These are phyloP conservation scores for Cryptococcus sp. DNA, from an alignment of 1,284 basidiomycete genomes.

Conservation along the genomic window DNA sequence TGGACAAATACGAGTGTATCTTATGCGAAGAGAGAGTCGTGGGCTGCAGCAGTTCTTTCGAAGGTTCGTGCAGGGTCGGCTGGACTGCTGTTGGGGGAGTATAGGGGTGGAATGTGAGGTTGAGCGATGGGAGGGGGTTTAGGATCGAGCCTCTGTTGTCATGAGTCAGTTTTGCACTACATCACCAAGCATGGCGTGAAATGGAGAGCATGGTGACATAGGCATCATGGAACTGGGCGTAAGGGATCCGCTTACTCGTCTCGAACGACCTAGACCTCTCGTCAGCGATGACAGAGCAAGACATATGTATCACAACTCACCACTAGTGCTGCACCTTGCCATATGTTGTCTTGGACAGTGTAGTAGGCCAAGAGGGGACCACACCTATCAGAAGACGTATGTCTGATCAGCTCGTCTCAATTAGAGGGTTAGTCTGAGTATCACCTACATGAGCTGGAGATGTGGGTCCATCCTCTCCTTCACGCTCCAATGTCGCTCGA, in stretches of 20 bases:
- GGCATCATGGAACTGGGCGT: neutral
- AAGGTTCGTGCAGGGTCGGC: conserved; percentile 20
- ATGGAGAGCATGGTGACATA: neutral
- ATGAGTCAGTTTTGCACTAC: conserved; percentile 2
- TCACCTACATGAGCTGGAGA: conserved; percentile 54
- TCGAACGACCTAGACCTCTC: conserved; percentile 4
- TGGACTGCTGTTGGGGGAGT: conserved; percentile 26
- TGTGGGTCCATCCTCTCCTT: conserved; percentile 51
- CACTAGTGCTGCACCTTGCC: conserved; percentile 83
- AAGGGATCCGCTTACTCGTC: conserved; percentile 28
- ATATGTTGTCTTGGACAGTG: conserved; percentile 73
- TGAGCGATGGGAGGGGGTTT: conserved; percentile 70
- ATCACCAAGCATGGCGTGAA: too few relatives aligned
- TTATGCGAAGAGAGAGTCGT: conserved; percentile 64
- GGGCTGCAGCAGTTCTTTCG: conserved; percentile 20
- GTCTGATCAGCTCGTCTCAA: neutral
- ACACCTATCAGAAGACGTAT: conserved; percentile 37
- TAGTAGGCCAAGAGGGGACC: conserved; percentile 91
- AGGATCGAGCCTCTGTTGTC: conserved; percentile 64
- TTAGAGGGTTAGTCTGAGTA: neutral
- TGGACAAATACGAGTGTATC: conserved; percentile 75
- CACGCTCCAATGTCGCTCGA: conserved; percentile 36
- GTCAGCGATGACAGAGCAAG: neutral
- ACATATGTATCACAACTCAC: conserved; percentile 58
- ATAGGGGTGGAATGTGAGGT: conserved; percentile 58